Evolutionary conservation across 2,329 filamentous ascomycete species (phyloP).

Genomic region (Scolecobasidium constrictum): DNA sequence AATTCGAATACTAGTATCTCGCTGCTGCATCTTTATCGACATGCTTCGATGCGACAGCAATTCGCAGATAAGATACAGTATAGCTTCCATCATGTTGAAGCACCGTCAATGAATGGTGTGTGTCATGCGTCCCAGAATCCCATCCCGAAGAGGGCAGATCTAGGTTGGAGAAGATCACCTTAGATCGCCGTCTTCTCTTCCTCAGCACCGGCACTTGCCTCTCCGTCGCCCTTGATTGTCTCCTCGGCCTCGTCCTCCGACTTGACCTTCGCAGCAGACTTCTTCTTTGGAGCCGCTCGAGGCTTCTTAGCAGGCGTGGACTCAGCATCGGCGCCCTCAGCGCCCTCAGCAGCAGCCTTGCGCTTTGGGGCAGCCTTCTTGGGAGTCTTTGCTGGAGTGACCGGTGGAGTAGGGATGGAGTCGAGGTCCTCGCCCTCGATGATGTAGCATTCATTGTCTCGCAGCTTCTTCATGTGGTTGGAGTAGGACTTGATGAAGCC

Average conservation of each 20-base stretch:
- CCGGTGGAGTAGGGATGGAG: not conserved
- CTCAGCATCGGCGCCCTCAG: not conserved
- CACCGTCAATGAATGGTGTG: not conserved
- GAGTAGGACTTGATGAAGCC: slow-evolving; percentile 7
- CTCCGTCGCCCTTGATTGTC: not conserved
- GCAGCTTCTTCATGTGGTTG: slow-evolving; percentile 6
- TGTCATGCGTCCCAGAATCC: not conserved
- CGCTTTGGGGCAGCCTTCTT: slow-evolving; percentile 6
- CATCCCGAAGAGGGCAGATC: not conserved
- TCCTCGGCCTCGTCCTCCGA: not conserved
- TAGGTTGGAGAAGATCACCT: too few species aligned
- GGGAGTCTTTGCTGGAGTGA: not conserved
- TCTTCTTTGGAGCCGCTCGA: not conserved
- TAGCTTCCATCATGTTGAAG: not conserved
- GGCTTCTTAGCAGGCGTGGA: slow-evolving; percentile 5
- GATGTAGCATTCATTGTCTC: not conserved
- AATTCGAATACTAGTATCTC: too few species aligned
- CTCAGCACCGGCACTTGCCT: too few species aligned
- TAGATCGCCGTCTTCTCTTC: too few species aligned
- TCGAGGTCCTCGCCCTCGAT: not conserved
- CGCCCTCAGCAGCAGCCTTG: slow-evolving; percentile 1
- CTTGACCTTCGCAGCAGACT: not conserved
- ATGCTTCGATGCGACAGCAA: too few species aligned
- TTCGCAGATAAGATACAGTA: not conserved
- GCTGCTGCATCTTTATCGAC: too few species aligned